Percentiles rank a stretch among this genome's conserved stretches.
These are phyloP conservation scores for Phytophthora hybrid DNA, from an alignment of 352 stramenopile species.

Conservation along the genomic window DNA sequence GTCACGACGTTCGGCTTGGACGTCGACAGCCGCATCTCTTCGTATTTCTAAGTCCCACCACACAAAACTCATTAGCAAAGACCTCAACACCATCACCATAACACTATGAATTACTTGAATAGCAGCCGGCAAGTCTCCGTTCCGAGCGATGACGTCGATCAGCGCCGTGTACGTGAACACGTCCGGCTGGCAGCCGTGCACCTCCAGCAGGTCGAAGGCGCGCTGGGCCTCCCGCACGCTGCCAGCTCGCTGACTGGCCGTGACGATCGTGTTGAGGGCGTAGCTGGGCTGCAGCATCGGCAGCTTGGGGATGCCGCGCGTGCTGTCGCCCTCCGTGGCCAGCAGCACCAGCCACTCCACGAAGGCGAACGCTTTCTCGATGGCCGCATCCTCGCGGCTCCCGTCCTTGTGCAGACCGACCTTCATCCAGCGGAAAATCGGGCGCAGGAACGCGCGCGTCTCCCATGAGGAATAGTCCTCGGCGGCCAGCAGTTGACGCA, in stretches of 20 bases:
- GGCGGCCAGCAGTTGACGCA: conserved; percentile 31
- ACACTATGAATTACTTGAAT: conserved; percentile 44
- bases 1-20: conserved; percentile 82
- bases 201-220: conserved; percentile 61
- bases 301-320: conserved; percentile 50
- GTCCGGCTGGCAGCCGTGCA: conserved; percentile 70
- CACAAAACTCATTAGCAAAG: conserved; percentile 3
- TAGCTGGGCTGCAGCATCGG: conserved; percentile 68
- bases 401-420: conserved; percentile 67
- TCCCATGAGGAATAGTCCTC: conserved; percentile 49
- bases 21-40: conserved; percentile 66
- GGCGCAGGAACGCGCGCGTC: conserved; percentile 70
- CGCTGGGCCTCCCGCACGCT: conserved; percentile 64
- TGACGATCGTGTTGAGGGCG: conserved; percentile 83
- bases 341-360: conserved; percentile 78
- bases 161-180: conserved; percentile 87
- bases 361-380: conserved; percentile 75
- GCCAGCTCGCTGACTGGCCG: conserved; percentile 71
- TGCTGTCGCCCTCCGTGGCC: conserved; percentile 49
- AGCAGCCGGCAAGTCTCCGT: conserved; percentile 53
- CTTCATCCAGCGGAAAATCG: conserved; percentile 83
- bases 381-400: conserved; percentile 53
- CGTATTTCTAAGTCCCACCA: conserved; percentile 50
- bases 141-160: conserved; percentile 76
- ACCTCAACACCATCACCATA: not conserved